Evolutionary conservation across 768 basidiomycete species (phyloP).

Genomic region (Auriculariales sp.): DNA sequence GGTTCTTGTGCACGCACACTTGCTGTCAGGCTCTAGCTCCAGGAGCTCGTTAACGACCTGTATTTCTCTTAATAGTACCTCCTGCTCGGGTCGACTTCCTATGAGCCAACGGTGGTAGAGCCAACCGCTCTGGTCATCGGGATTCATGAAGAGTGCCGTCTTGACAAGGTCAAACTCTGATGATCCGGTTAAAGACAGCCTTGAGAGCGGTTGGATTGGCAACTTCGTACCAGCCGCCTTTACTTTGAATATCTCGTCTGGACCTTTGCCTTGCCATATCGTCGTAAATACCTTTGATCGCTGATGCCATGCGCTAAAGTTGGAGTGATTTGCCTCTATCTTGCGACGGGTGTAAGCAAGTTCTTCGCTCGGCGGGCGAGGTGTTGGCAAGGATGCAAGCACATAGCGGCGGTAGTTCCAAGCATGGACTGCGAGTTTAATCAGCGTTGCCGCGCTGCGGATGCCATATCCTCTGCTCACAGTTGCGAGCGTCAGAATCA

Average conservation of each 20-base stretch:
- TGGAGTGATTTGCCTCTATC: slow-evolving; percentile 89
- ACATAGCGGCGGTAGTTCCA: slow-evolving; percentile 92
- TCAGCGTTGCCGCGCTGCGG: neutral
- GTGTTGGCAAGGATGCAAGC: slow-evolving; percentile 50
- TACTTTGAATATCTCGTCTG: too few species aligned
- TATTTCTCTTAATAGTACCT: slow-evolving; percentile 61
- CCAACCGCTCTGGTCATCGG: slow-evolving; percentile 94
- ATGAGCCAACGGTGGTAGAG: slow-evolving; percentile 98
- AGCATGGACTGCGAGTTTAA: slow-evolving; percentile 52
- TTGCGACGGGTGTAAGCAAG: slow-evolving; percentile 76
- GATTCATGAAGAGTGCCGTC: slow-evolving; percentile 94
- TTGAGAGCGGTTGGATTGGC: too few species aligned
- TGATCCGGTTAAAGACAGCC: neutral
- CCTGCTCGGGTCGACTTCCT: slow-evolving; percentile 46
- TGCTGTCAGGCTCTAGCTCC: slow-evolving; percentile 82
- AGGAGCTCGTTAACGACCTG: slow-evolving; percentile 66
- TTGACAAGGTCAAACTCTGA: slow-evolving; percentile 85
- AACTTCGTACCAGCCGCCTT: too few species aligned
- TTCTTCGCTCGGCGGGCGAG: slow-evolving; percentile 46
- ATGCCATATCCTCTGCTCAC: slow-evolving; percentile 29
- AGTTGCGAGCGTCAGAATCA: slow-evolving; percentile 82
- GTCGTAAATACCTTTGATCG: slow-evolving; percentile 65
- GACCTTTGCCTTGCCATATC: slow-evolving; percentile 37
- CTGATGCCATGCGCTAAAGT: slow-evolving; percentile 99
- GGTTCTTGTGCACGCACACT: slow-evolving; percentile 40